phyloP scores from a whole-genome alignment of 371 early-diverging fungal species.

The Lichtheimia hyalospora region DNA sequence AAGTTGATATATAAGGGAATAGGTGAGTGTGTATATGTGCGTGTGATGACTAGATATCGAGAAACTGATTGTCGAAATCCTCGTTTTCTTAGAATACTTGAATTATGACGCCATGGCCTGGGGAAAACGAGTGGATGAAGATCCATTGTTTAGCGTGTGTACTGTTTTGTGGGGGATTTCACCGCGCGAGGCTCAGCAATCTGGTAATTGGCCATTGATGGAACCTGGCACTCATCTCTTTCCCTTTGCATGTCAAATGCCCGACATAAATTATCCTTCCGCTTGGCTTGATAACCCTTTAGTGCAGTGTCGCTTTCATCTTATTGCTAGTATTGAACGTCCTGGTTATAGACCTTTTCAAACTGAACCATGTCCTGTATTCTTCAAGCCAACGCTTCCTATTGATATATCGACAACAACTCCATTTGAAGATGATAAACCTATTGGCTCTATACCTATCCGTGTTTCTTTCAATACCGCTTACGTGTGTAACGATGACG shows the following conservation, averaged over 20 bases:
- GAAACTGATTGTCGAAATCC: too few species aligned
- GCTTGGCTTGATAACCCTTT: slow-evolving; percentile 29
- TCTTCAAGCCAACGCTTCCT: slow-evolving; percentile 23
- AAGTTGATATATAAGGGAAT: slow-evolving; percentile 34
- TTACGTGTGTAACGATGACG: background rate
- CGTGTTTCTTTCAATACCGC: background rate
- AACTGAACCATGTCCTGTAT: slow-evolving; percentile 23
- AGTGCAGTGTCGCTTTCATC: slow-evolving; percentile 21
- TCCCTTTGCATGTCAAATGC: slow-evolving; percentile 38
- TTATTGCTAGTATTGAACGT: slow-evolving; percentile 28
- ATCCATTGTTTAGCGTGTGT: slow-evolving; percentile 31
- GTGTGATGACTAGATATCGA: background rate
- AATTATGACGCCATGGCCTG: slow-evolving; percentile 24
- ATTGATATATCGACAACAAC: background rate
- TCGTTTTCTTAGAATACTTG: slow-evolving; percentile 19
- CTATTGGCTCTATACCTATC: slow-evolving; percentile 1
- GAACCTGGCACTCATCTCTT: slow-evolving; percentile 35
- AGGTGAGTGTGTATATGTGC: slow-evolving; percentile 18
- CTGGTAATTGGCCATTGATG: slow-evolving; percentile 25
- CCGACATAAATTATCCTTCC: slow-evolving; percentile 38
- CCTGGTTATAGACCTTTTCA: slow-evolving; percentile 21
- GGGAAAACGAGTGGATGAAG: slow-evolving; percentile 16
- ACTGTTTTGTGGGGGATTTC: slow-evolving; percentile 32
- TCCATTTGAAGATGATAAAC: background rate
- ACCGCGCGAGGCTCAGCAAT: background rate